Base-by-base conservation (phyloP, 2,329 filamentous ascomycete genomes). In the Ampelomyces quisqualis region DNA sequence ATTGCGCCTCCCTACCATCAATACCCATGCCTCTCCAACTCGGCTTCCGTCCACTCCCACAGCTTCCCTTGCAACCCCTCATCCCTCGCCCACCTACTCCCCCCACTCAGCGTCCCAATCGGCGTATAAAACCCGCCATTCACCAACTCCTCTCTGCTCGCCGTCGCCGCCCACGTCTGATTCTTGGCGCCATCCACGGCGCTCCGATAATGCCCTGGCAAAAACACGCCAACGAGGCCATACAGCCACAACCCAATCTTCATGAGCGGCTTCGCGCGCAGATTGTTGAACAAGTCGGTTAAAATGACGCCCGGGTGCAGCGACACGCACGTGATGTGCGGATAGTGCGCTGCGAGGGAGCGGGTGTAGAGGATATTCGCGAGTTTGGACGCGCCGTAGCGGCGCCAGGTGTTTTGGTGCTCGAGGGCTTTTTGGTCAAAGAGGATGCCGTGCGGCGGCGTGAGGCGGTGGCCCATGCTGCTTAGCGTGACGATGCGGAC, bases 371-470 rank as follows among this genome's bases (percentile, higher is more conserved):
- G 67, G 9, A 78, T 60, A 30, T 77, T 77, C 4, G 74, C 73
- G 4, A 79, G 66, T 48, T 78, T 79, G 21, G 68, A 70, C 28
- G 73, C 67, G 3, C 72, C 73, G 56, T 79, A 79, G 18, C 74
- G 70, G 3, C 41, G 43, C 47, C 59, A 67, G 1, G 67, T 64
- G 2, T 42, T 45, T 13, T 56, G 30, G 8, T 62, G 38, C 32
- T 61, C 51, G 18, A 71, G 60, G 30, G 58, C 58, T 10, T 48
- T 33, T 29, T 66, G 63, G 38, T 69, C 64, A 36, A 67, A 70
- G 4, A 64, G 37, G 23, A 73, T 65, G 11, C 69, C 68, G 7
- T 55, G 48, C 1, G 45, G 42, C 1, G 55, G 49, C 4, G 58
- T 38, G 2, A 58, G 8, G 5, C 34, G 17, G 28, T 66, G 61